Percentiles rank a stretch among this genome's conserved stretches.
These are phyloP conservation scores for Dothidotthia symphoricarpi DNA, from an alignment of 2,329 filamentous ascomycete species.

Conservation along the genomic window DNA sequence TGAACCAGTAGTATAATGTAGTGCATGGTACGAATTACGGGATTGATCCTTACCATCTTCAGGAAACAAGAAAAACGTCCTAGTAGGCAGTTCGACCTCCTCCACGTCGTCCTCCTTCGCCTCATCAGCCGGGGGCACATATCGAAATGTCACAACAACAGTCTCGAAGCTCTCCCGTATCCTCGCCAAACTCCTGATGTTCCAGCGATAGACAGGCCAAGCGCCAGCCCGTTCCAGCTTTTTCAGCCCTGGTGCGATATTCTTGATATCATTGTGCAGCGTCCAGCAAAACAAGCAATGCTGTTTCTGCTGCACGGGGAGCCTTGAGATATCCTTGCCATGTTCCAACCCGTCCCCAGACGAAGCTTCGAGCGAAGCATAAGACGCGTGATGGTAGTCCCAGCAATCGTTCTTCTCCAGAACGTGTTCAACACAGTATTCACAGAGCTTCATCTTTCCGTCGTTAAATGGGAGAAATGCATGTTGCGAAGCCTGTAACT, in stretches of 20 bases:
- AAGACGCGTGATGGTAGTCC: constrained; percentile 7
- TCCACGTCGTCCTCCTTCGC: background rate
- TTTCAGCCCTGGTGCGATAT: constrained; percentile 7
- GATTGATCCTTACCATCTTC: constrained; percentile 9
- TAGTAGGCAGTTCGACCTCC: constrained; percentile 6
- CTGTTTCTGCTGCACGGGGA: background rate
- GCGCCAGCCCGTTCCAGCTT: constrained; percentile 2
- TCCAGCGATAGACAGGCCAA: constrained; percentile 22
- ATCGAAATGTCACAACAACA: constrained; percentile 20
- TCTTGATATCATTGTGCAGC: constrained; percentile 10
- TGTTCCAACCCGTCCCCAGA: background rate
- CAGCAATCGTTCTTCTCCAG: constrained; percentile 7
- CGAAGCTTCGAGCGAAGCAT: constrained; percentile 1
- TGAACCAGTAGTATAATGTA: too few relatives aligned
- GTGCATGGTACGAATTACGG: too few relatives aligned
- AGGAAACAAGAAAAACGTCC: constrained; percentile 20
- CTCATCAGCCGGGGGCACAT: constrained; percentile 6
- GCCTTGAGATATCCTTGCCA: background rate
- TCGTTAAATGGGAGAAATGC: too few relatives aligned
- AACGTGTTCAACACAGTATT: constrained; percentile 6
- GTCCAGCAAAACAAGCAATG: constrained; percentile 17
- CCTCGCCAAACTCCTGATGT: constrained; percentile 13
- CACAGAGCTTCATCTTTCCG: constrained; percentile 6
- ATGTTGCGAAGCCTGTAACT: too few relatives aligned
- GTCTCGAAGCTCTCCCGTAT: constrained; percentile 16